Evolutionary conservation across 2,329 filamentous ascomycete genomes (phyloP), one percentile per base, ranked within the genome.

Genomic region (Paracoccidioides brasiliensis): DNA sequence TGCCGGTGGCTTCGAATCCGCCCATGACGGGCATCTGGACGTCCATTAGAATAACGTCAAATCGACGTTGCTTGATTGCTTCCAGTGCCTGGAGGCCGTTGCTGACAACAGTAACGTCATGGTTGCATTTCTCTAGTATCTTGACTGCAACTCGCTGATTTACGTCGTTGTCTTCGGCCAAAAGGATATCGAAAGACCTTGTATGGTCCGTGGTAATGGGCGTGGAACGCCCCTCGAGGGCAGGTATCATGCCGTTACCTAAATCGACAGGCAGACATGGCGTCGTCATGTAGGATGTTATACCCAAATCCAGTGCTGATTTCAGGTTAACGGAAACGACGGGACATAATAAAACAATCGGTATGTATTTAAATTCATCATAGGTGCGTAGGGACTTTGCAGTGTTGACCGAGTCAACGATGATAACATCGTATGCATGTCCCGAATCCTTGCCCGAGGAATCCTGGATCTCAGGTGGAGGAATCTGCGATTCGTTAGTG

Each of bases 1-100:
- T 95, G 62, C 84, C 88, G 4, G 93, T 98, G 12, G 93, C 90
- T 73, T 98, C 93, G 68, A 98, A 97, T 46, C 93, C 93, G 68
- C 93, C 93, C 90, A 97, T 97, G 65, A 97, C 87, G n/a, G 93
- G 93, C 93, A 98, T 98, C 70, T 97, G 93, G 15, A 98, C 93
- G 68, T 98, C 93, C 93, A 98, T 98, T 51, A 98, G 79, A 61
- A 98, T 93, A 59, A 95, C 88, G 70, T 98, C 93, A 69, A 94
- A 98, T 68, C 88, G 86, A 74, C 86, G 91, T 68, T 85, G 82
- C 77, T 94, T 90, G 63, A 96, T 84, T n/a, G 87, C 84, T 67
- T 96, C 87, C 12, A 97, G 83, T 1, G 93, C 93, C 67, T 97
- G 91, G 61, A 90, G 80, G 58, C 93, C 93, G 68, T 98, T 98